Evolutionary conservation across 1,284 basidiomycete species (phyloP), one percentile per base, ranked within the genome.

Genomic region (Sparassis latifolia): DNA sequence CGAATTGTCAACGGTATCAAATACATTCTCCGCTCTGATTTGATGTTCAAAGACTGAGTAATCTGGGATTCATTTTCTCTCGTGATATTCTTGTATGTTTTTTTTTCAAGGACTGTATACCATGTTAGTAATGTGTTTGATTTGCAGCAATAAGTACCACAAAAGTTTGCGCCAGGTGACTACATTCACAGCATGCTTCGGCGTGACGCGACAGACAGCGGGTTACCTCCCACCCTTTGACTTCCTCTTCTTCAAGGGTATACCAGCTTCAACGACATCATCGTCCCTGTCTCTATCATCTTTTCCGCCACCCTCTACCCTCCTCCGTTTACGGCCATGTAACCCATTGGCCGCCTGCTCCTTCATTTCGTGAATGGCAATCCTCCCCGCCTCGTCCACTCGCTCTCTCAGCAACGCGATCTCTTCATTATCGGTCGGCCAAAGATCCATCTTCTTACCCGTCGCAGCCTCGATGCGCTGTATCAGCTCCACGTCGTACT

Each of bases 401-500:
- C 95, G 79, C 66, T 99, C 96, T 51, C 84, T 80, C 51, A 99
- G 70, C 33, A 98, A 72, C 45, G 89, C 87, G 10, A 98, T 83
- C 57, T 94, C 93, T 63, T 98, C 92, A 58, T 89, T 84, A 63
- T 97, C 93, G 2, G 87, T 88, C 3, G 92, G 85, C 78, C 93
- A 99, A 32, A 91, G 75, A 35, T 86, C 86, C 83, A 99, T 89
- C 69, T 95, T 92, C 70, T 97, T 95, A 33, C 84, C 94, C 33
- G 91, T 87, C 3, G 96, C 93, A 28, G 81, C 77, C 66, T 97
- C 94, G 63, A 99, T 97, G 6, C 97, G 84, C 66, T 98, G 93
- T 9, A 99, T 73, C 49, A 98, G 79, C 69, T 99, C 97, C 51
- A 99, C 94, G 62, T 99, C 96, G 68, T 99, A 99, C 70, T 99